A percentile compares a stretch with the other conserved stretches of the same genome.
These are phyloP conservation scores for Phytopythium montanum DNA, from an alignment of 352 stramenopile genomes.

Conservation along the genomic window DNA sequence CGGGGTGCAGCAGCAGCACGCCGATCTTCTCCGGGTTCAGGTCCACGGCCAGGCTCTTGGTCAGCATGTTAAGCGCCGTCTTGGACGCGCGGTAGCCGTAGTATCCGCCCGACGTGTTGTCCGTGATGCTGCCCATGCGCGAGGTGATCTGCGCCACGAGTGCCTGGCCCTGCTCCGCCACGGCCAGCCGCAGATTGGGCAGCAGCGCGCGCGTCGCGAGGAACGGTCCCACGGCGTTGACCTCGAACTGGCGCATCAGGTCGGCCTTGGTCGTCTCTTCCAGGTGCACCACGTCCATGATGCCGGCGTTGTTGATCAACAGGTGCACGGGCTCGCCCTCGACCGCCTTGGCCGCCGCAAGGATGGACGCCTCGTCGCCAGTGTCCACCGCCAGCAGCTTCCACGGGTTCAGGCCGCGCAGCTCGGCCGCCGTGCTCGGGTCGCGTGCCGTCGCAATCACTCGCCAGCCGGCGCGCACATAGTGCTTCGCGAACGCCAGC, in stretches of 20 bases:
- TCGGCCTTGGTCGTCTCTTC: conserved; percentile 42
- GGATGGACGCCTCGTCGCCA: conserved; percentile 47
- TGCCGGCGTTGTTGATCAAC: conserved; percentile 74
- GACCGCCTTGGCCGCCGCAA: conserved; percentile 30
- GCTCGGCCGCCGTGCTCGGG: conserved; percentile 22
- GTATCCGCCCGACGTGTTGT: conserved; percentile 48
- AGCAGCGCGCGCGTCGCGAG: conserved; percentile 56
- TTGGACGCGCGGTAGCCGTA: conserved; percentile 85
- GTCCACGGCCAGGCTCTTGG: conserved; percentile 48
- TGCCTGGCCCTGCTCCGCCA: conserved; percentile 22
- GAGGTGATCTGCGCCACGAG: conserved; percentile 63
- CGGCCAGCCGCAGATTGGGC: conserved; percentile 44
- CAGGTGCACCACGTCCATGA: conserved; percentile 24
- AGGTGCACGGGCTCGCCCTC: conserved; percentile 45
- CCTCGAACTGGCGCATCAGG: conserved; percentile 63
- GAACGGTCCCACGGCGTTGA: conserved; percentile 70
- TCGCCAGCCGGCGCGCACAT: conserved; percentile 40
- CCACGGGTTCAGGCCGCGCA: conserved; percentile 27
- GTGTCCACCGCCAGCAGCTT: conserved; percentile 56
- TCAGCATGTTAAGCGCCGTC: conserved; percentile 76
- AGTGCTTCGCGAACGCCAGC: conserved; percentile 35
- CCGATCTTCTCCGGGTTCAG: conserved; percentile 51
- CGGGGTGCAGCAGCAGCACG: conserved; percentile 54
- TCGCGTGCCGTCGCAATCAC: conserved; percentile 45
- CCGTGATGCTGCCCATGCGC: conserved; percentile 53